Percentiles rank a stretch among this genome's conserved stretches.
Evolutionary conservation across 139 green algal genomes (phyloP).

Genomic region (Coelastrella sp.): DNA sequence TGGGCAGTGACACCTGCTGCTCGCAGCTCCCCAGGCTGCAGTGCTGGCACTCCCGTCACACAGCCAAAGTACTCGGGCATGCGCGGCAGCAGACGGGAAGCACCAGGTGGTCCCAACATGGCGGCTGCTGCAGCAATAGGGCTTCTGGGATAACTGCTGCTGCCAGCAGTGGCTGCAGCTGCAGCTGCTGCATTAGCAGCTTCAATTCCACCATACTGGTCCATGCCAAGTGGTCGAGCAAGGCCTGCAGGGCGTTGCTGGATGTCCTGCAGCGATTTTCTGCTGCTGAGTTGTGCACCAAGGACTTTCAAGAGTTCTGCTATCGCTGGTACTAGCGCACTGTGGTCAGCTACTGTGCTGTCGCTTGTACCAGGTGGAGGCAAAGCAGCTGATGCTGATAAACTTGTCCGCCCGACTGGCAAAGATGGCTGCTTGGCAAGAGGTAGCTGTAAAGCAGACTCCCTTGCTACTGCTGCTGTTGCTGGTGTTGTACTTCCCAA

Average conservation of each 20-base stretch:
- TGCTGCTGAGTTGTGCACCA: not conserved
- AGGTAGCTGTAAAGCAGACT: not conserved
- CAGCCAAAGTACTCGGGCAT: conserved; percentile 30
- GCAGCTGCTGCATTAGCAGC: not conserved
- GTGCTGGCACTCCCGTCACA: conserved; percentile 3
- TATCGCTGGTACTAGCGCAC: not conserved
- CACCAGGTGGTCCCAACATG: not conserved
- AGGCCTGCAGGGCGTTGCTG: not conserved
- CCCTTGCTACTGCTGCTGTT: not conserved
- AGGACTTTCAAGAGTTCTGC: not conserved
- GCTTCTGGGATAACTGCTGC: not conserved
- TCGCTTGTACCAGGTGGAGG: too few relatives aligned
- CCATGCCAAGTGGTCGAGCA: not conserved
- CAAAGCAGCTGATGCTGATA: too few relatives aligned
- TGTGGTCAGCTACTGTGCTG: too few relatives aligned
- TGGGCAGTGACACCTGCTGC: conserved; percentile 31
- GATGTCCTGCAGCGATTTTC: not conserved
- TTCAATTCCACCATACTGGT: not conserved
- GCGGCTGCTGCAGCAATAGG: not conserved
- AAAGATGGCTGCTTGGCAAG: not conserved
- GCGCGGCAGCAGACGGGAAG: conserved; percentile 13
- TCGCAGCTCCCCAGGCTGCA: conserved; percentile 39
- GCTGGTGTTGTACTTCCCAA: not conserved
- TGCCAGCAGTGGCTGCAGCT: not conserved
- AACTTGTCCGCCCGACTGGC: too few relatives aligned